Conservation (phyloP, 148 eudicot species). For the Talinum fruticosum region DNA sequence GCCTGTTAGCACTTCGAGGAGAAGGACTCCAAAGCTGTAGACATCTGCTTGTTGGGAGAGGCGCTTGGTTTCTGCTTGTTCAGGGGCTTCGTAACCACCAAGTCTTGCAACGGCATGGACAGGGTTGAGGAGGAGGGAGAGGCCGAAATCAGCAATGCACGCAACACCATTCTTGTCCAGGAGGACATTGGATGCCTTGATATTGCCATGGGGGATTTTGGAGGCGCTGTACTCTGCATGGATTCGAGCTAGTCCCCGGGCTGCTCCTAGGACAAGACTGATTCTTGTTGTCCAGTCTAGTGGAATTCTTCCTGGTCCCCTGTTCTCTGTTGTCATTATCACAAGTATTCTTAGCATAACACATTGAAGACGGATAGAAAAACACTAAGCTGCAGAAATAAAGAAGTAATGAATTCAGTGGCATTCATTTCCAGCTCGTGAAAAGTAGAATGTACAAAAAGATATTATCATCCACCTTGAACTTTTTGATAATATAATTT, state of each 20-base stretch:
- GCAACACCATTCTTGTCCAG: conserved; percentile 81
- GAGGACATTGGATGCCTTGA: conserved; percentile 78
- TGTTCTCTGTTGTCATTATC: conserved; percentile 48
- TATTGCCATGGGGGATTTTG: conserved; percentile 82
- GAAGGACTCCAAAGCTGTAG: conserved; percentile 75
- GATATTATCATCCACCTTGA: too few relatives aligned
- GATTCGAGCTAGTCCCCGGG: conserved; percentile 74
- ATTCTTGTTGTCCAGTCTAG: conserved; percentile 94
- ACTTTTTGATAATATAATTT: too few relatives aligned
- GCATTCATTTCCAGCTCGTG: too few relatives aligned
- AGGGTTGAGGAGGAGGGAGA: conserved; percentile 72
- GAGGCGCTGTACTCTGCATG: conserved; percentile 63
- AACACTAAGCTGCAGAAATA: neutral
- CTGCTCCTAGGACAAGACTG: conserved; percentile 83
- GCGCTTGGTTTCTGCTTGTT: conserved; percentile 55
- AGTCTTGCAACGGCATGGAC: conserved; percentile 71
- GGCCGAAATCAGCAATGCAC: conserved; percentile 82
- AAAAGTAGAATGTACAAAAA: too few relatives aligned
- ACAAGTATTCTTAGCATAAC: conserved; percentile 2
- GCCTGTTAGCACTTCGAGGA: conserved; percentile 79
- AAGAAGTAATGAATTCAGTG: neutral
- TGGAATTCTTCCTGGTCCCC: conserved; percentile 93
- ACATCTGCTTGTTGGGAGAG: conserved; percentile 88
- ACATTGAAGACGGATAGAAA: neutral
- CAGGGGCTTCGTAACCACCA: conserved; percentile 87